Conservation (phyloP, 2,329 filamentous ascomycete genomes). For the Ceratocystis papillata region DNA sequence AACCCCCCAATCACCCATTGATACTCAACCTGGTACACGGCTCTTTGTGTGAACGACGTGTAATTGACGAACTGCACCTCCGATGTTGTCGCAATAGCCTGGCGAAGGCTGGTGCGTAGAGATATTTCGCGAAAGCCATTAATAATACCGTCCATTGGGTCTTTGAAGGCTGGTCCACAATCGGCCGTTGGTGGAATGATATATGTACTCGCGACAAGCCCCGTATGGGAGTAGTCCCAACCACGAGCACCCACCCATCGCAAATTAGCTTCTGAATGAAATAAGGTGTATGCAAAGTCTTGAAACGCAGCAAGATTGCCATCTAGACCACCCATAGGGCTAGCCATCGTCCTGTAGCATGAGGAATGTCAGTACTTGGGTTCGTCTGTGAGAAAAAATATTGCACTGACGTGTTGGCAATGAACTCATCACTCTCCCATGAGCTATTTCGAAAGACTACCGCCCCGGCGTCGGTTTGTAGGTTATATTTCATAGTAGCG, state of each 20-base stretch:
- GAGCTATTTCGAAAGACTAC: conserved; percentile 21
- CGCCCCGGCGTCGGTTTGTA: conserved; percentile 14
- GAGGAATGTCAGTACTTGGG: not conserved
- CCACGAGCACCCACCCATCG: conserved; percentile 22
- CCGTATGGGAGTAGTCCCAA: conserved; percentile 22
- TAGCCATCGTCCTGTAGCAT: conserved; percentile 7
- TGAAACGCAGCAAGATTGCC: conserved; percentile 23
- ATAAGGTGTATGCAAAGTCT: conserved; percentile 21
- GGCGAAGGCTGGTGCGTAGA: conserved; percentile 16
- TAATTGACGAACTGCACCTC: conserved; percentile 22
- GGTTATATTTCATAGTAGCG: conserved; percentile 21
- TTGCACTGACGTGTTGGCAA: conserved; percentile 16
- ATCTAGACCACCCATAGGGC: conserved; percentile 16
- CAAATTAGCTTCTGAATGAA: conserved; percentile 15
- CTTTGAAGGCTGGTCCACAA: conserved; percentile 21
- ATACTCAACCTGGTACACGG: conserved; percentile 22
- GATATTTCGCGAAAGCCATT: conserved; percentile 22
- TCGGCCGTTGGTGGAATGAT: conserved; percentile 18
- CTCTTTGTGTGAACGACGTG: conserved; percentile 21
- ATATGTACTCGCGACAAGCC: conserved; percentile 20
- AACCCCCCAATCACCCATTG: conserved; percentile 22
- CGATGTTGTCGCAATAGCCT: conserved; percentile 14
- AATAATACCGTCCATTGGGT: conserved; percentile 23
- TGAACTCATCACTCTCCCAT: conserved; percentile 19
- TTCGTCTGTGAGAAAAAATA: too few species aligned